Percentiles rank a stretch among this genome's conserved stretches.
phyloP scores from a whole-genome alignment of 495 filamentous ascomycete species.

The Podospora anserina region DNA sequence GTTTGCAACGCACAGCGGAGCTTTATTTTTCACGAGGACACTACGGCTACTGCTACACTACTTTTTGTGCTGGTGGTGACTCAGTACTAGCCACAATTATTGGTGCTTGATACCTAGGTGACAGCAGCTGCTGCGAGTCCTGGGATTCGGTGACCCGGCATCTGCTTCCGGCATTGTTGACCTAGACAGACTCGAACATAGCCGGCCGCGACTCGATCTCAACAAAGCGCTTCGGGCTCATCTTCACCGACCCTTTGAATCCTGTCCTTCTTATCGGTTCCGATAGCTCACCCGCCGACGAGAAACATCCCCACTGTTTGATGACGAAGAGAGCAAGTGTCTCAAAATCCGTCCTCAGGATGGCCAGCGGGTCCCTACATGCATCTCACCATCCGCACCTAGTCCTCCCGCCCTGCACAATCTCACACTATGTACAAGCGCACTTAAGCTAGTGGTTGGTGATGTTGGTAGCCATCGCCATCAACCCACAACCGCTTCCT shows the following conservation, averaged over 20 bases:
- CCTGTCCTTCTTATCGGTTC: neutral
- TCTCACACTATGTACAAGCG: neutral
- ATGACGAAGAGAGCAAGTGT: neutral
- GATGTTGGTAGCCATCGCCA: neutral
- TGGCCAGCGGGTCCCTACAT: constrained; percentile 7
- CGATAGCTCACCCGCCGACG: neutral
- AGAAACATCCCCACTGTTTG: no score
- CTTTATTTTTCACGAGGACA: neutral
- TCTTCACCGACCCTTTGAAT: constrained; percentile 3
- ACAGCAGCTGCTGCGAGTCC: neutral
- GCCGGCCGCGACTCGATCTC: neutral
- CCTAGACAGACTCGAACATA: neutral
- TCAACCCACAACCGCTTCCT: neutral
- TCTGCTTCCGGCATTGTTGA: constrained; percentile 11
- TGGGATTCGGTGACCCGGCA: neutral
- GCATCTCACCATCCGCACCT: neutral
- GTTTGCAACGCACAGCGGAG: neutral
- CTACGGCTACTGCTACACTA: neutral
- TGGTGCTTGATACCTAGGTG: neutral
- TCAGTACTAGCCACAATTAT: neutral
- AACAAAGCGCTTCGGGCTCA: neutral
- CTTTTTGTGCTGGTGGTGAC: neutral
- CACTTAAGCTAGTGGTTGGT: neutral
- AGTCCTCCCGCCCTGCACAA: neutral
- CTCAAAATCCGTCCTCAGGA: neutral